A percentile compares a stretch with the other conserved stretches of the same genome.
phyloP scores from a whole-genome alignment of 306 rosid species.

The Begonia masoniana region DNA sequence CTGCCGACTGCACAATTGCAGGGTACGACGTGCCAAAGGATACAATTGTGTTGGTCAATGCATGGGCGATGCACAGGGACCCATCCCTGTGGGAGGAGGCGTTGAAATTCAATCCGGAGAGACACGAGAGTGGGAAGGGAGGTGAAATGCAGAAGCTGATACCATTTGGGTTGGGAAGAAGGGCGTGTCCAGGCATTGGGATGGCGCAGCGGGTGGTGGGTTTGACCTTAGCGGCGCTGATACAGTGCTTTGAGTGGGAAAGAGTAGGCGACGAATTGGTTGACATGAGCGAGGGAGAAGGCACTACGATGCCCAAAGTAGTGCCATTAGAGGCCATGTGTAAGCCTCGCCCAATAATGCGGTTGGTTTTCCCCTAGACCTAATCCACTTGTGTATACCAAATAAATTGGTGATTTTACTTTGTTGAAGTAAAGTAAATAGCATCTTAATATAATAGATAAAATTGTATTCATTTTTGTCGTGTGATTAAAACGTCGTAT shows the following conservation, averaged over 20 bases:
- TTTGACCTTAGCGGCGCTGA: constrained; percentile 22
- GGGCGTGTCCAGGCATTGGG: constrained; percentile 33
- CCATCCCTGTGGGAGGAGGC: constrained; percentile 29
- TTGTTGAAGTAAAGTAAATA: too few species aligned
- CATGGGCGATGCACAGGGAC: constrained; percentile 52
- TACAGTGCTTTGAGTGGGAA: constrained; percentile 58
- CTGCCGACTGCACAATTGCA: constrained; percentile 23
- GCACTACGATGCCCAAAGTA: constrained; percentile 23
- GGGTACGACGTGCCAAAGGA: constrained; percentile 35
- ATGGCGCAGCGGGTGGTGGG: constrained; percentile 31
- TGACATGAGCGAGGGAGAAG: constrained; percentile 29
- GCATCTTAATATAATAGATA: too few species aligned
- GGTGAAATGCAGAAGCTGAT: constrained; percentile 8
- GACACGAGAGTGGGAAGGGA: constrained; percentile 14
- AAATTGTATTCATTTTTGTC: too few species aligned
- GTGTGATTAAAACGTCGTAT: too few species aligned
- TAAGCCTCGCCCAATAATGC: constrained; percentile 20
- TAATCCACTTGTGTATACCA: too few species aligned
- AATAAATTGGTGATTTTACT: too few species aligned
- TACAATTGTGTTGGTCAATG: constrained; percentile 33
- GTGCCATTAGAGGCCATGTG: constrained; percentile 40
- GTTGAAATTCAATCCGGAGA: constrained; percentile 29
- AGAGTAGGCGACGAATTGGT: constrained; percentile 12
- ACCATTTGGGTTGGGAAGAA: constrained; percentile 44
- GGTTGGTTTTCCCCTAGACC: neutral